phyloP scores from a whole-genome alignment of 2,329 filamentous ascomycete genomes.

The Basipetospora sp. region DNA sequence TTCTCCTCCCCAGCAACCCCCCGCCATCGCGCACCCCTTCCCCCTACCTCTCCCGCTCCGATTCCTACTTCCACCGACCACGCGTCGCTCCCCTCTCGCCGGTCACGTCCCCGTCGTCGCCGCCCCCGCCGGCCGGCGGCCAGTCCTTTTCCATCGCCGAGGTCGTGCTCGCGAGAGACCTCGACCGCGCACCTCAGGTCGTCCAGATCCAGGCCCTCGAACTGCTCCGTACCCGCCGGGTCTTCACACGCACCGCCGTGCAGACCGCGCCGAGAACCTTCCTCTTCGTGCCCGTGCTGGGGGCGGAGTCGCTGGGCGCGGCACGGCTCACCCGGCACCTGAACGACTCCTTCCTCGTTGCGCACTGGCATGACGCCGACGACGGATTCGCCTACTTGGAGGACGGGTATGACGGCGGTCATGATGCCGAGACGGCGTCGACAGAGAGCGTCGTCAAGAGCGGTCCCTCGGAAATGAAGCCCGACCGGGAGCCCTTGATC shows the following conservation, averaged over 20 bases:
- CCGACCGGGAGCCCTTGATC: conserved; percentile 21
- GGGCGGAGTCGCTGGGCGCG: conserved; percentile 23
- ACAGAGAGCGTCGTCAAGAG: conserved; percentile 32
- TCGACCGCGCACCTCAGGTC: conserved; percentile 56
- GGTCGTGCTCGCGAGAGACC: conserved; percentile 65
- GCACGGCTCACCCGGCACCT: conserved; percentile 40
- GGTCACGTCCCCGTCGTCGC: conserved; percentile 12
- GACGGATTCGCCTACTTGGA: conserved; percentile 66
- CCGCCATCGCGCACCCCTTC: conserved; percentile 14
- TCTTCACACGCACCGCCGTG: conserved; percentile 61
- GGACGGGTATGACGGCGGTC: conserved; percentile 31
- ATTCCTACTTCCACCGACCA: conserved; percentile 18
- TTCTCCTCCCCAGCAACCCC: conserved; percentile 35
- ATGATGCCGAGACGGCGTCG: conserved; percentile 21
- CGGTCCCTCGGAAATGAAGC: conserved; percentile 11
- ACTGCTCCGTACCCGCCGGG: conserved; percentile 64
- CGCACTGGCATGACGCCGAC: conserved; percentile 62
- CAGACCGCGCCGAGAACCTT: conserved; percentile 65
- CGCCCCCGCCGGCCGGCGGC: conserved; percentile 6
- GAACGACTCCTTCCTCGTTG: conserved; percentile 78
- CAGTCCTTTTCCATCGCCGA: conserved; percentile 48
- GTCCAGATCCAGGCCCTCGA: conserved; percentile 72
- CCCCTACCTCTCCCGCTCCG: conserved; percentile 14
- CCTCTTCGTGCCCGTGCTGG: conserved; percentile 62
- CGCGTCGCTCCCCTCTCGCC: conserved; percentile 15